Conservation (phyloP, 306 rosid species). For the Vigna nakashimae region DNA sequence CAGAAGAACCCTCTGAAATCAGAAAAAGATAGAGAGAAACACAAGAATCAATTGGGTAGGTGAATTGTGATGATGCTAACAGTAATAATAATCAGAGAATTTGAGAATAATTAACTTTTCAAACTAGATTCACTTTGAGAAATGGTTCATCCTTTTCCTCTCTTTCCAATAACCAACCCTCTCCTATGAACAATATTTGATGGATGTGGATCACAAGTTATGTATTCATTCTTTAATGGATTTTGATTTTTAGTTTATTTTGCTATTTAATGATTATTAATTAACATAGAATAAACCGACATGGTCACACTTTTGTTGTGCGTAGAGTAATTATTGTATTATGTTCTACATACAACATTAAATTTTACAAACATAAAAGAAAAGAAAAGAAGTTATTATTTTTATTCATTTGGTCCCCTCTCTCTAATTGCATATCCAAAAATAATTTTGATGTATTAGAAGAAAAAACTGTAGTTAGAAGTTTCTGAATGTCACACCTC, state of each 20-base stretch:
- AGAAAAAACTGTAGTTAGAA: too few species aligned
- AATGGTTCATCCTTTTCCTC: background rate
- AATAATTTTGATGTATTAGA: too few species aligned
- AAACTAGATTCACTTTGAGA: background rate
- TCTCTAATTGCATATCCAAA: too few species aligned
- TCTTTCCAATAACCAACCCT: background rate
- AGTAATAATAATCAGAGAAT: too few species aligned
- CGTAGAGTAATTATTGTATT: background rate
- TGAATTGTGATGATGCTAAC: background rate
- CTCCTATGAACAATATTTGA: background rate
- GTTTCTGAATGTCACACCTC: too few species aligned
- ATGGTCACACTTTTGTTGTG: slow-evolving; percentile 13
- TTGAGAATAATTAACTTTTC: background rate
- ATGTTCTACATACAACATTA: background rate
- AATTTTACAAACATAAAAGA: background rate
- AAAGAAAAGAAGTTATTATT: background rate
- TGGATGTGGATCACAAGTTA: slow-evolving; percentile 15
- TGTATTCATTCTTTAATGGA: slow-evolving; percentile 2
- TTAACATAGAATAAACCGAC: background rate
- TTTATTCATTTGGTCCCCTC: too few species aligned
- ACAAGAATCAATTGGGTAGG: background rate
- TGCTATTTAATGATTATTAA: background rate
- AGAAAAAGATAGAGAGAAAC: slow-evolving; percentile 9
- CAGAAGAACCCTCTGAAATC: background rate
- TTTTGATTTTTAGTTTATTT: background rate